phyloP scores from a whole-genome alignment of 495 filamentous ascomycete species.

The Aspergillus coremiiformis region DNA sequence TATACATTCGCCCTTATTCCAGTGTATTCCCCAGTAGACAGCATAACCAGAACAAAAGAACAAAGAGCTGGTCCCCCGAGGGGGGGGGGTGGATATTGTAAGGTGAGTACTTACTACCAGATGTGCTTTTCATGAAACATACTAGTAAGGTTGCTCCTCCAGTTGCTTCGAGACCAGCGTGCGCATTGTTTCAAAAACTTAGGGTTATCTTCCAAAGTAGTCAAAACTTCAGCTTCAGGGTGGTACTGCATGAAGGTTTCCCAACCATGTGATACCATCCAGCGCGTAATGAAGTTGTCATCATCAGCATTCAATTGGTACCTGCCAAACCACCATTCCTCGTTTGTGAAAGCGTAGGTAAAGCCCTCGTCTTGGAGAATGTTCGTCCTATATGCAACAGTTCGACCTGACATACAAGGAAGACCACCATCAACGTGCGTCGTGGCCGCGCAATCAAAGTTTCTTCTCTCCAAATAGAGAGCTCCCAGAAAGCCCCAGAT shows the following conservation, averaged over 20 bases:
- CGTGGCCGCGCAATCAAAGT: constrained; percentile 84
- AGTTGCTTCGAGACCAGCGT: constrained; percentile 76
- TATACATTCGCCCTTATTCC: background rate
- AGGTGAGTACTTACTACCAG: constrained; percentile 50
- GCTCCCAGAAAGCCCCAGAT: constrained; percentile 74
- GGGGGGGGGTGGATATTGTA: constrained; percentile 1
- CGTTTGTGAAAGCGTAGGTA: constrained; percentile 62
- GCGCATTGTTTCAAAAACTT: constrained; percentile 73
- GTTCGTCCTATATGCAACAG: constrained; percentile 71
- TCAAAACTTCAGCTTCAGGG: constrained; percentile 64
- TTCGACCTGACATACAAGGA: constrained; percentile 81
- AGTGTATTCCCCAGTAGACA: background rate
- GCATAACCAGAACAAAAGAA: background rate
- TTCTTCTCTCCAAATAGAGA: constrained; percentile 73
- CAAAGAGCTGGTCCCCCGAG: background rate
- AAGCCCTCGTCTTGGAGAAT: constrained; percentile 75
- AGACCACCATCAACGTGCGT: constrained; percentile 79
- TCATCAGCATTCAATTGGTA: constrained; percentile 75
- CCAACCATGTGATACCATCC: constrained; percentile 69
- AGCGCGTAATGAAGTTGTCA: constrained; percentile 78
- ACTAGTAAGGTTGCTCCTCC: constrained; percentile 73
- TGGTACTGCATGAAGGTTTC: constrained; percentile 73
- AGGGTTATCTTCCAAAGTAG: constrained; percentile 64
- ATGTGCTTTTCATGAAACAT: constrained; percentile 63
- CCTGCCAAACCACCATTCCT: constrained; percentile 58